These are phyloP conservation scores for Patellaria atrata DNA, from an alignment of 495 filamentous ascomycete species.

Conservation along the genomic window DNA sequence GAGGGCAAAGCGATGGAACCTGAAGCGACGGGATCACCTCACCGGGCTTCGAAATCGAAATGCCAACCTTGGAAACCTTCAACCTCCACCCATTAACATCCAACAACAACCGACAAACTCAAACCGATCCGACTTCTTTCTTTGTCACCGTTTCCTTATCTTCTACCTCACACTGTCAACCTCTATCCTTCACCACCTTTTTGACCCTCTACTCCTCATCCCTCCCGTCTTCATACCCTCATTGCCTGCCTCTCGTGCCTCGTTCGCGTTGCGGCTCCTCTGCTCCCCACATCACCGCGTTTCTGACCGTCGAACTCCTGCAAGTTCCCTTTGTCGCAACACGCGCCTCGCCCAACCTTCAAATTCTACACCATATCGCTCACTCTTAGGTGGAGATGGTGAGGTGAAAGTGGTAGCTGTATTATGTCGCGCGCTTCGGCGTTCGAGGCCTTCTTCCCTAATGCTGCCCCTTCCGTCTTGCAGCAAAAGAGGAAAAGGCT, in stretches of 20 bases:
- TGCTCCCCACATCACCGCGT: slow-evolving; percentile 4
- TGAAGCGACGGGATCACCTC: no score
- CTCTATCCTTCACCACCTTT: not conserved
- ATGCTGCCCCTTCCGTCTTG: slow-evolving; percentile 60
- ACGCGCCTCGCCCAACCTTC: no score
- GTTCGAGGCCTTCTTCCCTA: slow-evolving; percentile 83
- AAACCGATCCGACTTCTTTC: no score
- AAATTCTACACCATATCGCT: not conserved
- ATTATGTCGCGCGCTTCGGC: slow-evolving; percentile 27
- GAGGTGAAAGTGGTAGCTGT: slow-evolving; percentile 13
- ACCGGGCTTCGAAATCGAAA: no score
- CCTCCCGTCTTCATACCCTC: not conserved
- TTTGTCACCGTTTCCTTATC: not conserved
- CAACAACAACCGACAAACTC: no score
- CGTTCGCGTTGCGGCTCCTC: slow-evolving; percentile 4
- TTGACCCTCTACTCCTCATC: not conserved
- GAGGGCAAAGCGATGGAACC: no score
- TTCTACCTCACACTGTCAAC: slow-evolving; percentile 1
- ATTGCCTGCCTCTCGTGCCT: slow-evolving; percentile 1
- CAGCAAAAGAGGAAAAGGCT: slow-evolving; percentile 28
- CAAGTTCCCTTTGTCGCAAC: no score
- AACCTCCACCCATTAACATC: no score
- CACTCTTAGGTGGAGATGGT: slow-evolving; percentile 10
- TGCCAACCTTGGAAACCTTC: no score
- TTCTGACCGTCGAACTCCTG: not conserved